Base-by-base conservation (phyloP, 768 basidiomycete genomes). In the Hypholoma fasciculare region DNA sequence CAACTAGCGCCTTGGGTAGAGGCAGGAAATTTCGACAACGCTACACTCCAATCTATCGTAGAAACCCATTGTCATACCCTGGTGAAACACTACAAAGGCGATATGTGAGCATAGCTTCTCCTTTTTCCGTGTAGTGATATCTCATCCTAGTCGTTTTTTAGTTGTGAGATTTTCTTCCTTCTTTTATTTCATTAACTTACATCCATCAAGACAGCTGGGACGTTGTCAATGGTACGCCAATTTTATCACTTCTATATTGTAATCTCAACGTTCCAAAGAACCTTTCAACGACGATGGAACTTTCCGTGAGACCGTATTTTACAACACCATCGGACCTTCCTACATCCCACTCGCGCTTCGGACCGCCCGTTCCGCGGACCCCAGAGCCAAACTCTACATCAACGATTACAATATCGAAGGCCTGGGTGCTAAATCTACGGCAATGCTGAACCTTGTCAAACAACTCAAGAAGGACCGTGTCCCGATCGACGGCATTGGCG, bases 211-310 rank as follows among this genome's bases (percentile, higher is more conserved):
- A 77, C 61, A 65, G 72, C 34, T 81, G 78, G 80, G 81, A 83
- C 62, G 81, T 82, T 37, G 70, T 83, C 52, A 84, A 83, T 53
- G 82, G 72, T 70, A 27, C 3, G 61, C 26, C 8, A 53, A 19
- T 49, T 38, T 39, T 46, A 27, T 13, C 20, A 20, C 7, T 20
- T 40, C 47, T 78, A 57, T 66, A 69, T 0, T 68, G 72, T 16
- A 26, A 76, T 77, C 5, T 84, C 84, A 11, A 73, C 86, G 74
- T 65, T 76, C 42, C 77, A 76, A 76, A 78, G 77, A 85, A 66
- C 76, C 82, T 12, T 83, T 86, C 73, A 82, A 85, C 61, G 85
- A 86, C 30, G 76, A 86, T 62, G 85, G 86, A 20, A 83, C 82
- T 7, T 83, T 73, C 68, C 80, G 84, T 43, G 54, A 69, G 19